Percentiles rank a stretch among this genome's conserved stretches.
Evolutionary conservation across 208 protist species (phyloP).

Genomic region (Acanthamoeba castellanii): DNA sequence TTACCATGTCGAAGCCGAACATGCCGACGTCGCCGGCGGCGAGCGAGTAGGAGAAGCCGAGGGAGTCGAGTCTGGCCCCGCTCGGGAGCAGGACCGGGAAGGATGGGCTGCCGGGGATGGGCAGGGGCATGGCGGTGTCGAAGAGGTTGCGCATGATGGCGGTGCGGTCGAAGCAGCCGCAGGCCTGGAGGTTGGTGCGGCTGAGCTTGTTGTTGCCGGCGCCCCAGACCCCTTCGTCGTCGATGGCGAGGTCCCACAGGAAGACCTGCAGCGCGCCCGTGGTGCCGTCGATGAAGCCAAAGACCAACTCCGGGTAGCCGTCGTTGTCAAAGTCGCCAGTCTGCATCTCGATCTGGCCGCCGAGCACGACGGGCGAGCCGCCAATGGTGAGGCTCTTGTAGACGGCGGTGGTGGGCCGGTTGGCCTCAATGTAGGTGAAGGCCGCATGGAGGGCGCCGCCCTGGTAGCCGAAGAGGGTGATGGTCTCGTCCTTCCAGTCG

Average conservation of each 20-base stretch:
- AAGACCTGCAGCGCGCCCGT: not conserved
- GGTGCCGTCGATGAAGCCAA: not conserved
- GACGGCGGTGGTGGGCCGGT: not conserved
- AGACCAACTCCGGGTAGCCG: constrained; percentile 11
- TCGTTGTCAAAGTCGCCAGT: constrained; percentile 13
- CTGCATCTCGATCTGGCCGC: not conserved
- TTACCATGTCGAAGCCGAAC: no score
- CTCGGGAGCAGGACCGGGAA: not conserved
- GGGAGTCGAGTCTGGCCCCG: not conserved
- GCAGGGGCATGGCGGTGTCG: not conserved
- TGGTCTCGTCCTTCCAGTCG: not conserved
- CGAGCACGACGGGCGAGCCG: not conserved
- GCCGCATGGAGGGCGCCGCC: not conserved
- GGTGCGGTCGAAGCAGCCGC: not conserved
- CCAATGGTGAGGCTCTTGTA: not conserved
- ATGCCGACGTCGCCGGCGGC: not conserved
- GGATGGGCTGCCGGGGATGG: not conserved
- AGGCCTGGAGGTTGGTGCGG: not conserved
- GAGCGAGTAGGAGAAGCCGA: not conserved
- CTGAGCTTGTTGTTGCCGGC: not conserved
- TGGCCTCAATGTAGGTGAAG: not conserved
- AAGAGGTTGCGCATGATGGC: constrained; percentile 52
- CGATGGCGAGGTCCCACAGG: not conserved
- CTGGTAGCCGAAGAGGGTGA: not conserved
- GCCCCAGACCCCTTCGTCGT: not conserved